These are phyloP conservation scores for Taxawa tesnikishii DNA, from an alignment of 2,329 filamentous ascomycete genomes.

Conservation along the genomic window DNA sequence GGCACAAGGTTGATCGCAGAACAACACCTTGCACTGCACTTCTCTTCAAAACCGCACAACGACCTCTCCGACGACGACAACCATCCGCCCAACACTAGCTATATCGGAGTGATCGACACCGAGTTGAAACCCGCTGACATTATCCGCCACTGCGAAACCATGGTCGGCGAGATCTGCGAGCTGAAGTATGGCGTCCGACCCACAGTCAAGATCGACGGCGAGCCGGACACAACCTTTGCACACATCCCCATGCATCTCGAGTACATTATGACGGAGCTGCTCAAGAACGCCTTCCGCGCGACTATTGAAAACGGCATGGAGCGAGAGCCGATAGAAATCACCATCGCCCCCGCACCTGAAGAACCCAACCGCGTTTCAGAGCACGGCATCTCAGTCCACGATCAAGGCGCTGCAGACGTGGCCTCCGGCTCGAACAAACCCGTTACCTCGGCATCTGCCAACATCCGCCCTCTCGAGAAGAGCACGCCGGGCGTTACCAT, in stretches of 20 bases:
- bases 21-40: constrained; percentile 88
- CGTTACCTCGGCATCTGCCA: constrained; percentile 14
- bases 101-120: constrained; percentile 93
- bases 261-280: constrained; percentile 90
- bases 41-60: constrained; percentile 59
- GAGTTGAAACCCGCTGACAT: constrained; percentile 69
- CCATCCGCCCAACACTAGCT: constrained; percentile 45
- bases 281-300: constrained; percentile 94
- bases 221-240: constrained; percentile 77
- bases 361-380: constrained; percentile 16
- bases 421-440: constrained; percentile 16
- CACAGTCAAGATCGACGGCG: constrained; percentile 66
- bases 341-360: constrained; percentile 63
- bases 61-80: constrained; percentile 31
- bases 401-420: constrained; percentile 23
- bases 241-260: constrained; percentile 93
- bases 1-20: constrained; percentile 90
- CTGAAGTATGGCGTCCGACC: constrained; percentile 87
- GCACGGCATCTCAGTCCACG: constrained; percentile 18
- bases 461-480: constrained; percentile 32
- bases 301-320: constrained; percentile 76
- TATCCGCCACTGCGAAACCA: constrained; percentile 73
- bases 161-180: constrained; percentile 93
- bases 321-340: constrained; percentile 76
- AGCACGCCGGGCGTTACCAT: constrained; percentile 78